Percentiles rank a stretch among this genome's conserved stretches.
Conservation (phyloP, 1,284 basidiomycete genomes). For the Apiotrichum sp. region DNA sequence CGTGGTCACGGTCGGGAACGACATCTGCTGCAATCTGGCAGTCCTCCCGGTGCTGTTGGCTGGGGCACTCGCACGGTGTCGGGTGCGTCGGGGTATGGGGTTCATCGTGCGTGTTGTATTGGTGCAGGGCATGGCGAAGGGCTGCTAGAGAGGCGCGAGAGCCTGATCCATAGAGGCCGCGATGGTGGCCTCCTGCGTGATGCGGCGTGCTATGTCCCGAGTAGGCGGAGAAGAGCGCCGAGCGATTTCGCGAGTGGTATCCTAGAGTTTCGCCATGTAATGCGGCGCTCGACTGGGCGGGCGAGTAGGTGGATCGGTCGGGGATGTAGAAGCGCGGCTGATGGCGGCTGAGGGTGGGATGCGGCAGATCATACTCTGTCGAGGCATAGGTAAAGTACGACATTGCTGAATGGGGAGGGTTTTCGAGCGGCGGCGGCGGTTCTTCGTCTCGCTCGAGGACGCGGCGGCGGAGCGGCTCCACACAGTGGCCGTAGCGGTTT, state of each 20-base stretch:
- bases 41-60: background rate
- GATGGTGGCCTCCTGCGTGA: background rate
- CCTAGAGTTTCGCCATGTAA: slow-evolving; percentile 7
- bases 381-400: slow-evolving; percentile 15
- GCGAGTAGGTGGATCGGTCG: slow-evolving; percentile 12
- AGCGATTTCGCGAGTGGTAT: slow-evolving; percentile 16
- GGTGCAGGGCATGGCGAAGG: slow-evolving; percentile 19
- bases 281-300: slow-evolving; percentile 6
- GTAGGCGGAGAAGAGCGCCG: slow-evolving; percentile 1
- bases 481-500: background rate
- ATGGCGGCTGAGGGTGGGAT: slow-evolving; percentile 18
- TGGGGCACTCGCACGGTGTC: background rate
- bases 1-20: background rate
- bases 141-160: slow-evolving; percentile 16
- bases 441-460: background rate
- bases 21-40: background rate
- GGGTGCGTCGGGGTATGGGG: background rate
- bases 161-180: slow-evolving; percentile 6
- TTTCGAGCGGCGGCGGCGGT: background rate
- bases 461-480: background rate
- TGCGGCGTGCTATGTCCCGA: slow-evolving; percentile 14
- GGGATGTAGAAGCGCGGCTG: slow-evolving; percentile 24
- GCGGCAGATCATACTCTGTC: slow-evolving; percentile 18
- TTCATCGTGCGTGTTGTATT: slow-evolving; percentile 9
- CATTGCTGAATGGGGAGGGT: slow-evolving; percentile 7